phyloP scores from a whole-genome alignment of 768 basidiomycete species.

The Clitopilus hobsonii region DNA sequence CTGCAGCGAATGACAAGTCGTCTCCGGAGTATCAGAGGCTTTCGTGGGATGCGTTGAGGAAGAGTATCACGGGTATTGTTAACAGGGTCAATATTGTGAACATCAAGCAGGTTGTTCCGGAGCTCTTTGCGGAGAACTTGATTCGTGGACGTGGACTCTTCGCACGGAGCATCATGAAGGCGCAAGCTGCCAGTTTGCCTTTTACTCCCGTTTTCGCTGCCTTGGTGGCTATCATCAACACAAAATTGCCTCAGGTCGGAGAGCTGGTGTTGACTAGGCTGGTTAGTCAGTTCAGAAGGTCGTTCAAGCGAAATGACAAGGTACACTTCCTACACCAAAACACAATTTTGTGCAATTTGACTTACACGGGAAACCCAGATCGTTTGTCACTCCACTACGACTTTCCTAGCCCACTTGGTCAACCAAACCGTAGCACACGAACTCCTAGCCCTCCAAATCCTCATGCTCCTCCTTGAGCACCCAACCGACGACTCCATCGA shows the following conservation, averaged over 20 bases:
- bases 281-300: conserved; percentile 90
- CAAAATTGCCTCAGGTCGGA: conserved; percentile 94
- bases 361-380: conserved; percentile 42
- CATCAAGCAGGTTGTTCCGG: conserved; percentile 90
- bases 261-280: conserved; percentile 86
- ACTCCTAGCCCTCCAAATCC: conserved; percentile 90
- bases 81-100: conserved; percentile 97
- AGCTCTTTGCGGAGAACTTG: conserved; percentile 91
- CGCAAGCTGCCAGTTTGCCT: conserved; percentile 93
- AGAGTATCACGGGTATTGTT: conserved; percentile 98
- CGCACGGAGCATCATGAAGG: conserved; percentile 94
- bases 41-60: conserved; percentile 96
- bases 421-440: conserved; percentile 94
- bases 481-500: conserved; percentile 98
- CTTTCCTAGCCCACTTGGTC: conserved; percentile 87
- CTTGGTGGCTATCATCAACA: conserved; percentile 91
- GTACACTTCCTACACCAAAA: conserved; percentile 35
- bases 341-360: not conserved
- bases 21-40: conserved; percentile 90
- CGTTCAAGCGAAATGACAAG: conserved; percentile 98
- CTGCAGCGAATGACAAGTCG: conserved; percentile 75
- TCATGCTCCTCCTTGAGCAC: conserved; percentile 90
- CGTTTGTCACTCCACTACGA: conserved; percentile 89
- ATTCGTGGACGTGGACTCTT: conserved; percentile 92
- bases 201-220: conserved; percentile 98